Conservation (phyloP, 306 rosid species). For the Dicorynia guianensis region DNA sequence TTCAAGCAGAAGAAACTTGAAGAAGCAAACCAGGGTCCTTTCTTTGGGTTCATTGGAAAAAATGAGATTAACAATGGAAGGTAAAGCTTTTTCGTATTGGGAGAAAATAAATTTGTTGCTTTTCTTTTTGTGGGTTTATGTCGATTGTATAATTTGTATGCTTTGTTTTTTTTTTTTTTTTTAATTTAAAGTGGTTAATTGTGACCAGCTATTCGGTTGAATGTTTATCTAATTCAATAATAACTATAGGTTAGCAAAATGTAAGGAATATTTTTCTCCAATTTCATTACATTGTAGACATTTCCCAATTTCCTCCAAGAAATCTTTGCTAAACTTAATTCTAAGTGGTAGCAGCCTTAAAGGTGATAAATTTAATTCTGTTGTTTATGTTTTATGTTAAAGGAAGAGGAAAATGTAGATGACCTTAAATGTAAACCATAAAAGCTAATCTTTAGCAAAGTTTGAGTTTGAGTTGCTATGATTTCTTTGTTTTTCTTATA, state of each 20-base stretch:
- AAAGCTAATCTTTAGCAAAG: not conserved
- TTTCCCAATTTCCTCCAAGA: not conserved
- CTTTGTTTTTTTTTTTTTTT: not conserved
- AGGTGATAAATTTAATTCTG: conserved; percentile 12
- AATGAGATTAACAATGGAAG: conserved; percentile 93
- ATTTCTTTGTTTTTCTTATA: not conserved
- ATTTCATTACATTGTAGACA: conserved; percentile 3
- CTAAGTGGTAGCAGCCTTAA: not conserved
- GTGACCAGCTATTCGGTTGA: conserved; percentile 22
- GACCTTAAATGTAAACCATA: not conserved
- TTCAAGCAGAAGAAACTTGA: conserved; percentile 93
- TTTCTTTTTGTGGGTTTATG: conserved; percentile 31
- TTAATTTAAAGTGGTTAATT: conserved; percentile 22
- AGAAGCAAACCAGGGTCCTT: conserved; percentile 76
- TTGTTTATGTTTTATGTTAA: conserved; percentile 23
- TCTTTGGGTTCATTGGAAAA: conserved; percentile 86
- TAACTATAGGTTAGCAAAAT: conserved; percentile 3
- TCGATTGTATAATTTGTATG: too few relatives aligned
- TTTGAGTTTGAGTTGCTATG: not conserved
- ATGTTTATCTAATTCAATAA: conserved; percentile 12
- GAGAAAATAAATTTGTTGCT: conserved; percentile 5
- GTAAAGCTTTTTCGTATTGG: conserved; percentile 44
- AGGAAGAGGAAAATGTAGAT: not conserved
- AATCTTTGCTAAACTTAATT: not conserved
- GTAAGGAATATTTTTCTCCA: not conserved